A percentile compares a stretch with the other conserved stretches of the same genome.
Evolutionary conservation across 177 flowering plant species (phyloP).

Genomic region (Vitis hybrid): DNA sequence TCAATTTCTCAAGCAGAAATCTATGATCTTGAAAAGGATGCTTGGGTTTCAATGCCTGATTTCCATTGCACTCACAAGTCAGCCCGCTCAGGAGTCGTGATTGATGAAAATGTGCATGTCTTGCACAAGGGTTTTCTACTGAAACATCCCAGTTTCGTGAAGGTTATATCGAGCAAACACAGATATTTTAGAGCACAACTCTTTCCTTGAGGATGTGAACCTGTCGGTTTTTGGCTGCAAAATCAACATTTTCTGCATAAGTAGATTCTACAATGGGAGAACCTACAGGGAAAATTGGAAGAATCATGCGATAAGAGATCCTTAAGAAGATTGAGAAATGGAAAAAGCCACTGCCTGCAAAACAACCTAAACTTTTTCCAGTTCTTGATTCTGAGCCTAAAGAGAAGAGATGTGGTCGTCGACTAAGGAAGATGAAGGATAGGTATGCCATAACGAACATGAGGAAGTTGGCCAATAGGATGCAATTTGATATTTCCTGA

Average conservation of each 20-base stretch:
- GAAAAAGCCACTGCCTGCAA: constrained; percentile 98
- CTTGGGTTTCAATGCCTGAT: constrained; percentile 76
- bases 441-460: constrained; percentile 95
- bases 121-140: constrained; percentile 85
- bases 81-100: constrained; percentile 71
- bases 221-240: constrained; percentile 78
- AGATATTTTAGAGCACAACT: constrained; percentile 85
- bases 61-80: constrained; percentile 76
- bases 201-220: constrained; percentile 87
- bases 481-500: constrained; percentile 94
- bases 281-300: constrained; percentile 81
- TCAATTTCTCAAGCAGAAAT: constrained; percentile 83
- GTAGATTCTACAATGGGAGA: constrained; percentile 87
- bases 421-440: constrained; percentile 95
- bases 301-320: constrained; percentile 63
- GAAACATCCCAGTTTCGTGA: constrained; percentile 90
- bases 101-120: constrained; percentile 77
- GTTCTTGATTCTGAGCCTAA: constrained; percentile 98
- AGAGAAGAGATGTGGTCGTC: constrained; percentile 94
- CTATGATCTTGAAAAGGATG: constrained; percentile 80
- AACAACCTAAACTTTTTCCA: constrained; percentile 93
- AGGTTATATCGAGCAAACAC: constrained; percentile 88
- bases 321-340: constrained; percentile 92
- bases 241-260: constrained; percentile 91
- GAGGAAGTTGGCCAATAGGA: constrained; percentile 96